phyloP scores from a whole-genome alignment of 805 yeast genomes.

The Candida ponderosae region DNA sequence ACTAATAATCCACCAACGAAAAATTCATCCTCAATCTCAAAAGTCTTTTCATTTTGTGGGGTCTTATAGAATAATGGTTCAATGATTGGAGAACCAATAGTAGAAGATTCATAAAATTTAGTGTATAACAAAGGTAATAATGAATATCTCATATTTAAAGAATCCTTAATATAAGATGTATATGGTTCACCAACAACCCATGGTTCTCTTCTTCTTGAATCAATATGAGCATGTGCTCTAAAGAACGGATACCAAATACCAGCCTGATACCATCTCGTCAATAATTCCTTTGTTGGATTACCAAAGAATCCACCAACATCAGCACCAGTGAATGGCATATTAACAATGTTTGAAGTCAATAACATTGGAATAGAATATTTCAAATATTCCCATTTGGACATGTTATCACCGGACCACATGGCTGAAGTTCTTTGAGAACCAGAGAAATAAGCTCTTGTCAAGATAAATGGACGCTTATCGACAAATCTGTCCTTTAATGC shows the following conservation, averaged over 20 bases:
- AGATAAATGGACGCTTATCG: slow-evolving; percentile 69
- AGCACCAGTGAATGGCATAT: slow-evolving; percentile 91
- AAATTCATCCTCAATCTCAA: slow-evolving; percentile 74
- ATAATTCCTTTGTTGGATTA: slow-evolving; percentile 72
- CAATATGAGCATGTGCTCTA: slow-evolving; percentile 95
- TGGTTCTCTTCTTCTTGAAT: slow-evolving; percentile 88
- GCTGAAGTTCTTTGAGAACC: slow-evolving; percentile 92
- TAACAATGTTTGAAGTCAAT: slow-evolving; percentile 70
- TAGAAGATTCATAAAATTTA: slow-evolving; percentile 57
- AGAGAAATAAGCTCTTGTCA: slow-evolving; percentile 80
- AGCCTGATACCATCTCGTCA: slow-evolving; percentile 91
- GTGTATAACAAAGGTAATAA: slow-evolving; percentile 79
- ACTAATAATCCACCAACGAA: slow-evolving; percentile 74
- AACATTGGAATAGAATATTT: slow-evolving; percentile 80
- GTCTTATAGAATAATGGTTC: slow-evolving; percentile 56
- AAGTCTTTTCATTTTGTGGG: slow-evolving; percentile 39
- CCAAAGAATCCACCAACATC: slow-evolving; percentile 98
- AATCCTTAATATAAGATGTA: slow-evolving; percentile 56
- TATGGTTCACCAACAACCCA: slow-evolving; percentile 77
- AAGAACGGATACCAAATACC: slow-evolving; percentile 97
- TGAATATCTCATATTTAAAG: slow-evolving; percentile 65
- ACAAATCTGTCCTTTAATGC: slow-evolving; percentile 49
- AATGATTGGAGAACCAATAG: slow-evolving; percentile 61
- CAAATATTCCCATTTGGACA: slow-evolving; percentile 86
- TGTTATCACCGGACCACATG: slow-evolving; percentile 97